Evolutionary conservation across 441 rosid species (phyloP).

Genomic region (Monsonia emarginata): DNA sequence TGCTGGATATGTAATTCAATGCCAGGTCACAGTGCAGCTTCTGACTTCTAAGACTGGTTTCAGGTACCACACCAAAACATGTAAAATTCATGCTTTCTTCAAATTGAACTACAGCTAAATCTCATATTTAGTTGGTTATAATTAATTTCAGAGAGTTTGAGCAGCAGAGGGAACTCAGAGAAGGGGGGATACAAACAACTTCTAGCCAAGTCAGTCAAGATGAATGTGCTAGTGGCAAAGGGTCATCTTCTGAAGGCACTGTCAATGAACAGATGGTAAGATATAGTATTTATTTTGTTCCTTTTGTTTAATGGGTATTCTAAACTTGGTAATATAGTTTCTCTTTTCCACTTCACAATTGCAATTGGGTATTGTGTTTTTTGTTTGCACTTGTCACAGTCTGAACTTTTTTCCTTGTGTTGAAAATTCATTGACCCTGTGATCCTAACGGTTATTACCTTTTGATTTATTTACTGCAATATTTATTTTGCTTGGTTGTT

Average conservation of each 20-base stretch:
- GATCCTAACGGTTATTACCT: not conserved
- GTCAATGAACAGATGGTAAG: constrained; percentile 47
- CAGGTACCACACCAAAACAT: constrained; percentile 37
- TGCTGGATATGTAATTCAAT: constrained; percentile 15
- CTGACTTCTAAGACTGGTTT: constrained; percentile 96
- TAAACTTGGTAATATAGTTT: not conserved
- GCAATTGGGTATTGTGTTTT: not conserved
- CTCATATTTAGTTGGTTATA: constrained; percentile 5
- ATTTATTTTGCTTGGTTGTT: not conserved
- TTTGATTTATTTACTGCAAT: not conserved
- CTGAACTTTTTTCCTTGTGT: not conserved
- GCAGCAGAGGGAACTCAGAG: constrained; percentile 93
- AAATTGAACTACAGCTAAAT: constrained; percentile 11
- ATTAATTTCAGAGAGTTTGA: constrained; percentile 75
- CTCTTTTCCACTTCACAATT: not conserved
- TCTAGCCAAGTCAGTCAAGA: constrained; percentile 54
- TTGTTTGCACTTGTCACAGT: not conserved
- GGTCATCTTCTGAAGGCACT: constrained; percentile 48
- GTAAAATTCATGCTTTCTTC: constrained; percentile 15
- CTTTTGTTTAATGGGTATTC: constrained; percentile 19
- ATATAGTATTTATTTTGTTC: constrained; percentile 19
- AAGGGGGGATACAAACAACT: constrained; percentile 56
- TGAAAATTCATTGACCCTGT: not conserved
- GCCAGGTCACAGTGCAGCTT: constrained; percentile 88
- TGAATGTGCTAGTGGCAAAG: constrained; percentile 47